A percentile compares a stretch with the other conserved stretches of the same genome.
These are phyloP conservation scores for Verbena officinalis DNA, from an alignment of 257 asterid genomes.

Conservation along the genomic window DNA sequence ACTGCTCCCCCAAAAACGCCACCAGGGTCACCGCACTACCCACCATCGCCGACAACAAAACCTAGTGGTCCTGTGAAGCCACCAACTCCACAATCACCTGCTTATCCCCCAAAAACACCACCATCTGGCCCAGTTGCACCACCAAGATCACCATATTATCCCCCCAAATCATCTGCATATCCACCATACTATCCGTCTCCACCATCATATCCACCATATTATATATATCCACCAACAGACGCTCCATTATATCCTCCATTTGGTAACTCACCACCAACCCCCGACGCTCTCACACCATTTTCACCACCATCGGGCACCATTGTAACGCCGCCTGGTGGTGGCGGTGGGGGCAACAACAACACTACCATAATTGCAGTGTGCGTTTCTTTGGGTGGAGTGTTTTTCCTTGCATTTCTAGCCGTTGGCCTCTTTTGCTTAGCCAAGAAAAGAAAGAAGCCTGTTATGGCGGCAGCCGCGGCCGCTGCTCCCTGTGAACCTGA, in stretches of 20 bases:
- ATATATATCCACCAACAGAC: constrained; percentile 26
- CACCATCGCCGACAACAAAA: constrained; percentile 28
- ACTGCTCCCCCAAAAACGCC: constrained; percentile 28
- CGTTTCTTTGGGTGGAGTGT: constrained; percentile 61
- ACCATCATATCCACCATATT: constrained; percentile 35
- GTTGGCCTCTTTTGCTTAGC: constrained; percentile 63
- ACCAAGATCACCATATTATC: not conserved
- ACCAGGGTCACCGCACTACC: constrained; percentile 22
- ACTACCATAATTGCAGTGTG: constrained; percentile 64
- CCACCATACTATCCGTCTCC: not conserved
- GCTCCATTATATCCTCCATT: constrained; percentile 33
- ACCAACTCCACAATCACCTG: constrained; percentile 2
- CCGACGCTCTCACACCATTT: constrained; percentile 30
- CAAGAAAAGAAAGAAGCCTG: constrained; percentile 66
- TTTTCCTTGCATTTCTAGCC: constrained; percentile 71
- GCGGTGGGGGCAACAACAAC: constrained; percentile 51
- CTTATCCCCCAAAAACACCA: constrained; percentile 29
- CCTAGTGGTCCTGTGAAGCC: constrained; percentile 14
- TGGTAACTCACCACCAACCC: constrained; percentile 30
- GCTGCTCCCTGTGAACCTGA: constrained; percentile 39
- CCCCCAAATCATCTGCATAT: constrained; percentile 14
- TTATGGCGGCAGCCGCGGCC: constrained; percentile 52
- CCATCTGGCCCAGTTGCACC: not conserved
- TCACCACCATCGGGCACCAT: constrained; percentile 37
- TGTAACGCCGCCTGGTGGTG: constrained; percentile 47